phyloP scores from a whole-genome alignment of 768 basidiomycete genomes.

The Mycena olivaceomarginata region DNA sequence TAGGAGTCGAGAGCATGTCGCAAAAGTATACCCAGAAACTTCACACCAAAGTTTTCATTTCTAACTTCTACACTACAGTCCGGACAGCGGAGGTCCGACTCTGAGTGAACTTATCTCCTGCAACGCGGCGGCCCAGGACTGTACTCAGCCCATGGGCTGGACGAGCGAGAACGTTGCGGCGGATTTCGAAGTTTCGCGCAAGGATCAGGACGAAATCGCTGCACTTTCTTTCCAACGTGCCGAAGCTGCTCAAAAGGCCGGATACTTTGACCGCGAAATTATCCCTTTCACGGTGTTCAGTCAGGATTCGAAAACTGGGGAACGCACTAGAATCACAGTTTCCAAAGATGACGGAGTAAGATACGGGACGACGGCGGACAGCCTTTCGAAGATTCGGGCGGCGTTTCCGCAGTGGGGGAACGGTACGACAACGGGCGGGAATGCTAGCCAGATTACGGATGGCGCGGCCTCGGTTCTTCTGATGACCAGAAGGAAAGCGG shows the following conservation, averaged over 20 bases:
- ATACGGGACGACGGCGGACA: constrained; percentile 81
- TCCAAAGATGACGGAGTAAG: constrained; percentile 88
- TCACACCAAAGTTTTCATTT: not conserved
- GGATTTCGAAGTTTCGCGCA: constrained; percentile 82
- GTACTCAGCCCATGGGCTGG: constrained; percentile 90
- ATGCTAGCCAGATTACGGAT: constrained; percentile 91
- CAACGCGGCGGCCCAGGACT: constrained; percentile 76
- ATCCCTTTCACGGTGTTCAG: constrained; percentile 83
- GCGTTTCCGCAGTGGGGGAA: constrained; percentile 92
- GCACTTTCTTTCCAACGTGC: constrained; percentile 88
- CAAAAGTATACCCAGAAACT: constrained; percentile 68
- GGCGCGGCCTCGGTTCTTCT: constrained; percentile 88
- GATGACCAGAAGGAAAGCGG: constrained; percentile 89
- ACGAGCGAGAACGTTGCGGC: constrained; percentile 90
- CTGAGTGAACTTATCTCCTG: constrained; percentile 78
- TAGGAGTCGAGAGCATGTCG: constrained; percentile 94
- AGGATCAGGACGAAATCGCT: constrained; percentile 86
- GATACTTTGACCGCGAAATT: constrained; percentile 82
- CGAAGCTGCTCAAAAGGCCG: constrained; percentile 81
- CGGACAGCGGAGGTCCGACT: constrained; percentile 76
- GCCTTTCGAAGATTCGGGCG: constrained; percentile 76
- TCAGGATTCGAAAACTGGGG: constrained; percentile 73
- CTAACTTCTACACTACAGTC: constrained; percentile 59
- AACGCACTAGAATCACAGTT: constrained; percentile 71
- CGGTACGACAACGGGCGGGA: constrained; percentile 86